These are phyloP conservation scores for Goffeauzyma gilvescens DNA, from an alignment of 768 basidiomycete genomes.

Conservation along the genomic window DNA sequence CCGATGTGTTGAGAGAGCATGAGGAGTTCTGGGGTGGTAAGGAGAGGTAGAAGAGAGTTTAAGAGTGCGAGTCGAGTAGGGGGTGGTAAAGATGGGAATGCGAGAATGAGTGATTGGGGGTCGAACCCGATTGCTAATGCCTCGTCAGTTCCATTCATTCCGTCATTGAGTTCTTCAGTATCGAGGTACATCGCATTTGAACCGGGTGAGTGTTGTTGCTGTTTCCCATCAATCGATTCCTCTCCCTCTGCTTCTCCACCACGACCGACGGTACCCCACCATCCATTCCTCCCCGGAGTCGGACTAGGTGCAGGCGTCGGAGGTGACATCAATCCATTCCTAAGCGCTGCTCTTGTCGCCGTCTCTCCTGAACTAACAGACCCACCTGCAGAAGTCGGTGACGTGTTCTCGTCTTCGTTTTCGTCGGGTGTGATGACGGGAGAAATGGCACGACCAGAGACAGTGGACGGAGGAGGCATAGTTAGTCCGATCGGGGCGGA, in stretches of 20 bases:
- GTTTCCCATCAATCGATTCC: background rate
- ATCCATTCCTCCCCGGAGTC: slow-evolving; percentile 12
- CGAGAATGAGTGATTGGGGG: slow-evolving; percentile 1
- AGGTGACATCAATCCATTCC: slow-evolving; percentile 12
- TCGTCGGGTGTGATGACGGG: too few species aligned
- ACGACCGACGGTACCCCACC: slow-evolving; percentile 11
- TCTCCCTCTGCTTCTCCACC: slow-evolving; percentile 2
- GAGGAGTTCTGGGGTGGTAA: slow-evolving; percentile 23
- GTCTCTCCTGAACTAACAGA: background rate
- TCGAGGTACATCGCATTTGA: background rate
- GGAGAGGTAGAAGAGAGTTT: slow-evolving; percentile 15
- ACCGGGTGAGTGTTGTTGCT: background rate
- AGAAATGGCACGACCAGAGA: too few species aligned
- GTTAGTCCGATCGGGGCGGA: too few species aligned
- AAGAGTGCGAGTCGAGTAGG: slow-evolving; percentile 8
- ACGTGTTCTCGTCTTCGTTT: too few species aligned
- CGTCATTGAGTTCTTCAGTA: slow-evolving; percentile 4
- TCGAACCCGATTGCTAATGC: slow-evolving; percentile 10
- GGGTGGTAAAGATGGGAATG: slow-evolving; percentile 18
- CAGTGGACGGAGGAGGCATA: too few species aligned
- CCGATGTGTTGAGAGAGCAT: slow-evolving; percentile 26
- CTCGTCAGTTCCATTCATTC: slow-evolving; percentile 6
- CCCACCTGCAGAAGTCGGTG: too few species aligned
- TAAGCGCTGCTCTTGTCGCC: background rate
- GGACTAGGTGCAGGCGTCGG: slow-evolving; percentile 26